Base-by-base conservation (phyloP, 257 asterid genomes). In the Solanum paucissectum region DNA sequence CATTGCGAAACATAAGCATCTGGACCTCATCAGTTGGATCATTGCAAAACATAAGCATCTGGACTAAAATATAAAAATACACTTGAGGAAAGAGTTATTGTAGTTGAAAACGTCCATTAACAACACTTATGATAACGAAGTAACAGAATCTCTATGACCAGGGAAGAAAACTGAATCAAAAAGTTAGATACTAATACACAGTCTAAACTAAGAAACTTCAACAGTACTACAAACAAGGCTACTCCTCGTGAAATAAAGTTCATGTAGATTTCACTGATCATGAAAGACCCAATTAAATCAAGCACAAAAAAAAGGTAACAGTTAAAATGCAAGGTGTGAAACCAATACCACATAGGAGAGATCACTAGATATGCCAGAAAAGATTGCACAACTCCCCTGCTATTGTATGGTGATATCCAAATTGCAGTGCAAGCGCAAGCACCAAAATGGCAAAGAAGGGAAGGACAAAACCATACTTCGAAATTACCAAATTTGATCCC, bases 91-190 rank as follows among this genome's bases (percentile, higher is more conserved):
- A 25, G 1, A 64, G 29, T 12, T 27, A 66, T 66, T 20, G 1
- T 25, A 23, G 33, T 38, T 23, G 58, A 38, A 12, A n/a, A 23
- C 9, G 0, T 75, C 34, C 4, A 2, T 25, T 25, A 66, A 66
- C 36, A 66, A 1, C 5, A 66, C 9, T 66, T 11, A 4, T 12
- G 1, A 27, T 2, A 12, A 25, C 0, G 2, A 21, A 10, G 2
- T 3, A 21, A 66, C 0, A 2, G 2, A 3, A 66, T 64, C 4
- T 2, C 34, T 12, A 66, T 12, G 36, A 66, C 9, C 2, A 66
- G 33, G 1, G 12, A 12, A 66, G 29, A 16, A 5, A 66, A 66
- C 36, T 66, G 9, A 66, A 66, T 66, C 9, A 1, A 66, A 25
- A 14, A 66, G 8, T 8, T 66, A 2, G 9, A 27, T 0, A 66